Conservation (phyloP, 2,329 filamentous ascomycete species). For the Colletotrichum spaethianum region DNA sequence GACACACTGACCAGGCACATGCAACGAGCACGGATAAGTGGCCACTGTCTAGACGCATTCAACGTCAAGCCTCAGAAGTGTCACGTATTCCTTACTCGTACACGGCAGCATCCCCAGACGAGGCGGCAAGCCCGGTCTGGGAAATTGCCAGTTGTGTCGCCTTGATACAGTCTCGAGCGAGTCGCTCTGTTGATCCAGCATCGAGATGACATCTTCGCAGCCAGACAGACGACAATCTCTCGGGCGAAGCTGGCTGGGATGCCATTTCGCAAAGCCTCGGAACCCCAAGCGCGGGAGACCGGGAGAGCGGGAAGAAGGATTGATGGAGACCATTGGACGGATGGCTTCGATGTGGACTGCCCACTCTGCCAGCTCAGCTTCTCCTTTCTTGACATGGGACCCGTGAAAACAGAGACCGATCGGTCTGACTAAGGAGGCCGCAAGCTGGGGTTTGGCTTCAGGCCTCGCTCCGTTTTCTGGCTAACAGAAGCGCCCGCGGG, state of each 20-base stretch:
- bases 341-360: constrained; percentile 17
- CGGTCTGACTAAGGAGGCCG: constrained; percentile 31
- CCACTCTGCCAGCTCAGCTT: constrained; percentile 34
- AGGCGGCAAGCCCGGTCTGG: constrained; percentile 24
- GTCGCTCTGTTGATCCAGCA: neutral
- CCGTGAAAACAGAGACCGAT: constrained; percentile 28
- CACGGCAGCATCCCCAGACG: constrained; percentile 27
- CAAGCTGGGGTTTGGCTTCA: neutral
- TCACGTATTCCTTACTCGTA: constrained; percentile 35
- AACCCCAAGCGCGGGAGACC: constrained; percentile 34
- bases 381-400: constrained; percentile 34
- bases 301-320: constrained; percentile 38
- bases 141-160: constrained; percentile 19
- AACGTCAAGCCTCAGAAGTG: constrained; percentile 10
- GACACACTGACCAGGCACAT: neutral
- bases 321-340: constrained; percentile 21
- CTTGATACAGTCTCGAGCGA: neutral
- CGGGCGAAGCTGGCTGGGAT: constrained; percentile 15
- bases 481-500: constrained; percentile 35
- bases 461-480: constrained; percentile 32
- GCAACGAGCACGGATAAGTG: constrained; percentile 26
- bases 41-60: constrained; percentile 9
- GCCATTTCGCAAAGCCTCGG: constrained; percentile 23
- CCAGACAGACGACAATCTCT: neutral
- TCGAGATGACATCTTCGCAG: neutral